Percentiles rank a stretch among this genome's conserved stretches.
phyloP scores from a whole-genome alignment of 805 yeast genomes.

The Metschnikowia vanudenii region DNA sequence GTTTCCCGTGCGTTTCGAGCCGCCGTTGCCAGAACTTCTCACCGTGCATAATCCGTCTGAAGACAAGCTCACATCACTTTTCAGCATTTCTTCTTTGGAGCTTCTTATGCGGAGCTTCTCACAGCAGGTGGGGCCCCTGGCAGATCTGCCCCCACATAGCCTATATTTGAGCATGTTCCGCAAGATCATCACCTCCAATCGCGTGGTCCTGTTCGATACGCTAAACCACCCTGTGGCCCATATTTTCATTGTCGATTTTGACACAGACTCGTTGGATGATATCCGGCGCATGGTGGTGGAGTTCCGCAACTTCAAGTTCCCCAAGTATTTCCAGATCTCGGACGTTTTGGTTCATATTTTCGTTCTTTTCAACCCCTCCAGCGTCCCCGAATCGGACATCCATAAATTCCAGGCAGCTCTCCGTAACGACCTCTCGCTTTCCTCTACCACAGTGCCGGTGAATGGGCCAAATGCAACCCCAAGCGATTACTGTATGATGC shows the following conservation, averaged over 20 bases:
- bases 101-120: slow-evolving; percentile 23
- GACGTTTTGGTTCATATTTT: slow-evolving; percentile 51
- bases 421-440: slow-evolving; percentile 25
- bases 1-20: slow-evolving; percentile 56
- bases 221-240: slow-evolving; percentile 85
- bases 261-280: slow-evolving; percentile 49
- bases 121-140: slow-evolving; percentile 7
- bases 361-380: slow-evolving; percentile 28
- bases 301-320: slow-evolving; percentile 50
- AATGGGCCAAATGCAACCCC: slow-evolving; percentile 41
- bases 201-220: slow-evolving; percentile 75
- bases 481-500: slow-evolving; percentile 5
- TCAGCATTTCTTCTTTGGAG: slow-evolving; percentile 41
- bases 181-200: slow-evolving; percentile 56
- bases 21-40: slow-evolving; percentile 38
- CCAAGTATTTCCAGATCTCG: slow-evolving; percentile 64
- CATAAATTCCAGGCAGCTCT: slow-evolving; percentile 28
- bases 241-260: slow-evolving; percentile 58
- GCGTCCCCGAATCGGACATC: slow-evolving; percentile 33
- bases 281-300: slow-evolving; percentile 57
- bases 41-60: slow-evolving; percentile 27
- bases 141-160: slow-evolving; percentile 17
- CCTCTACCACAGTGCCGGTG: slow-evolving; percentile 26
- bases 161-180: slow-evolving; percentile 58
- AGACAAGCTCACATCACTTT: slow-evolving; percentile 25